Evolutionary conservation across 352 stramenopile genomes (phyloP), one percentile per base, ranked within the genome.

Genomic region (Saprolegnia diclina): DNA sequence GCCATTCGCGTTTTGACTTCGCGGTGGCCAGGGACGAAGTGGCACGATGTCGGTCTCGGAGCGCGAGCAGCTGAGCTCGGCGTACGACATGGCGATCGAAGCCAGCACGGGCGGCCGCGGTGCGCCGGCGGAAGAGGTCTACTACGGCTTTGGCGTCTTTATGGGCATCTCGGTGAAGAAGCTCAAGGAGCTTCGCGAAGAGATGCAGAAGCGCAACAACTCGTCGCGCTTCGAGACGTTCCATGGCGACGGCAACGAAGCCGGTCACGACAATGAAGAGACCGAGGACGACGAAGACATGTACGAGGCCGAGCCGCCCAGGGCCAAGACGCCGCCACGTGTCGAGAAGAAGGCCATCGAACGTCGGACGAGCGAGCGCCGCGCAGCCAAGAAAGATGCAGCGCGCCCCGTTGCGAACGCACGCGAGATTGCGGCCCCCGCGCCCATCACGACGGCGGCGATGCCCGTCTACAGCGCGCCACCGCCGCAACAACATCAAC

Each of bases 111-210:
- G 11, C 26, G 45, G n/a, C 9, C 26, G 42, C 37, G 13, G 35
- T 14, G n/a, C 44, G 13, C 63, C 63, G n/a, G 50, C 63, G 18
- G 82, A 92, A 67, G 91, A 94, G 74, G 77, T 94, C 0, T 94
- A 94, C 81, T 94, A 94, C 75, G 86, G 86, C 59, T 94, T 94
- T 52, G 86, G 86, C 59, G 86, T 94, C 40, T 94, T 94, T 73
- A 94, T 94, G 83, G 86, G 86, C 0, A 77, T 94, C 48, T 81
- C 84, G 37, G 77, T 94, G 55, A 79, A 82, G n/a, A 85, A 92
- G 52, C 77, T 94, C 56, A 91, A 90, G 64, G 82, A 79, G 32
- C 56, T 90, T 56, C 81, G 85, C 61, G 76, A 88, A 55, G 81
- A 94, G 72, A 76, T 74, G 52, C 75, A 78, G 42, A 40, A 37